Percentiles rank a stretch among this genome's conserved stretches.
These are phyloP conservation scores for Austroboletus niveus DNA, from an alignment of 1,284 basidiomycete species.

Conservation along the genomic window DNA sequence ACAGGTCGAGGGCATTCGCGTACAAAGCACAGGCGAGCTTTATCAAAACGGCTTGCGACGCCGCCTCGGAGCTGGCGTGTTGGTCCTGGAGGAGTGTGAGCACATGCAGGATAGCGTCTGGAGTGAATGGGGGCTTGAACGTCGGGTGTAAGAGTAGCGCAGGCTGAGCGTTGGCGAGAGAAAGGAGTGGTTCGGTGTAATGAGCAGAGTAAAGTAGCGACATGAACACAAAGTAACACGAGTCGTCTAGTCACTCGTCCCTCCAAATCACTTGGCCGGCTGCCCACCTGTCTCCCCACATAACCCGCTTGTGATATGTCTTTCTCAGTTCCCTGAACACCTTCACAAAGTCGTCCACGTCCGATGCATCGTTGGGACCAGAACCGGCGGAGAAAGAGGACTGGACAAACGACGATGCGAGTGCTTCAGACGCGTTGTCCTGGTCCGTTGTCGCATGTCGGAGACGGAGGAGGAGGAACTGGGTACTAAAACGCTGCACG, in stretches of 20 bases:
- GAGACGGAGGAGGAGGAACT: slow-evolving; percentile 83
- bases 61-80: slow-evolving; percentile 1
- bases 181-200: slow-evolving; percentile 28
- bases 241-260: slow-evolving; percentile 43
- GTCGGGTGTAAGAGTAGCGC: slow-evolving; percentile 4
- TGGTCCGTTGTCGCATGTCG: slow-evolving; percentile 84
- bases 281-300: slow-evolving; percentile 86
- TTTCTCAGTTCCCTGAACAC: slow-evolving; percentile 86
- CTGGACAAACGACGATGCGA: slow-evolving; percentile 80
- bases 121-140: slow-evolving; percentile 17
- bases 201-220: slow-evolving; percentile 25
- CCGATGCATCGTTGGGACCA: slow-evolving; percentile 45
- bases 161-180: slow-evolving; percentile 11
- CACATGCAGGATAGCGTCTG: slow-evolving; percentile 14
- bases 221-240: slow-evolving; percentile 15
- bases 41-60: slow-evolving; percentile 33
- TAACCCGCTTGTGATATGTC: slow-evolving; percentile 84
- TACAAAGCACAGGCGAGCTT: slow-evolving; percentile 59
- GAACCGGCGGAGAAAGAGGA: slow-evolving; percentile 36
- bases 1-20: slow-evolving; percentile 53
- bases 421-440: slow-evolving; percentile 82
- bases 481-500: slow-evolving; percentile 75
- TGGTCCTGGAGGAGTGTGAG: slow-evolving; percentile 14
- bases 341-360: slow-evolving; percentile 83
- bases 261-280: slow-evolving; percentile 82